Conservation (phyloP, 1,139 yeast species). For the Pichia cactophila region DNA sequence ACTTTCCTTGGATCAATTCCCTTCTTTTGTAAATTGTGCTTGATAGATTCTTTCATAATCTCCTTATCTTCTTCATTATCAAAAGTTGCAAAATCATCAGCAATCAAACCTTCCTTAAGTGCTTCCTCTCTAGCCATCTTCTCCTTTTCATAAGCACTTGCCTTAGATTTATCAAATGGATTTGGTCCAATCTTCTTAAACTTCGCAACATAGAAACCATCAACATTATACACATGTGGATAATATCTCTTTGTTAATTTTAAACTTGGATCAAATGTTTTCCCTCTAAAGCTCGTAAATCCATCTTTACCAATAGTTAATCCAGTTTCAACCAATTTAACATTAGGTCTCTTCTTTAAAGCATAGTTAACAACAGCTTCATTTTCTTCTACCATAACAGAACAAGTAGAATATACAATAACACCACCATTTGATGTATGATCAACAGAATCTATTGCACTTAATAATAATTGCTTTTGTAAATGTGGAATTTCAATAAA, state of each 20-base stretch:
- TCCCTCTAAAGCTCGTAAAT: conserved; percentile 88
- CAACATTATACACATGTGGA: conserved; percentile 97
- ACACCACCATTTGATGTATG: conserved; percentile 91
- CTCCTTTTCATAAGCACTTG: conserved; percentile 87
- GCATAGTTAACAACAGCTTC: conserved; percentile 99
- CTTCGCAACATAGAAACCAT: conserved; percentile 96
- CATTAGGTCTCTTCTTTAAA: conserved; percentile 91
- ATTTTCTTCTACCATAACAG: conserved; percentile 96
- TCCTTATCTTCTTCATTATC: conserved; percentile 70
- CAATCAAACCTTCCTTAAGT: conserved; percentile 72
- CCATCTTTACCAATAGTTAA: conserved; percentile 94
- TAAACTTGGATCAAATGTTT: conserved; percentile 72
- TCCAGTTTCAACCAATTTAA: conserved; percentile 90
- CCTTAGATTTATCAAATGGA: conserved; percentile 74
- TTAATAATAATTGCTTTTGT: conserved; percentile 85
- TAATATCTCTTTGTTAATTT: conserved; percentile 88
- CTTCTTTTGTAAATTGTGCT: conserved; percentile 65
- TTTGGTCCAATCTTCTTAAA: conserved; percentile 87
- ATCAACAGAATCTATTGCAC: conserved; percentile 97
- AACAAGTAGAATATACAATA: conserved; percentile 96
- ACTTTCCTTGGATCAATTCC: conserved; percentile 65
- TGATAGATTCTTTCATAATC: conserved; percentile 66
- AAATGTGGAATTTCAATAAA: conserved; percentile 94
- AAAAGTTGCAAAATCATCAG: conserved; percentile 80
- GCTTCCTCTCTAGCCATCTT: conserved; percentile 70